Evolutionary conservation across 2,329 filamentous ascomycete species (phyloP).

Genomic region (Aureobasidium sp.): DNA sequence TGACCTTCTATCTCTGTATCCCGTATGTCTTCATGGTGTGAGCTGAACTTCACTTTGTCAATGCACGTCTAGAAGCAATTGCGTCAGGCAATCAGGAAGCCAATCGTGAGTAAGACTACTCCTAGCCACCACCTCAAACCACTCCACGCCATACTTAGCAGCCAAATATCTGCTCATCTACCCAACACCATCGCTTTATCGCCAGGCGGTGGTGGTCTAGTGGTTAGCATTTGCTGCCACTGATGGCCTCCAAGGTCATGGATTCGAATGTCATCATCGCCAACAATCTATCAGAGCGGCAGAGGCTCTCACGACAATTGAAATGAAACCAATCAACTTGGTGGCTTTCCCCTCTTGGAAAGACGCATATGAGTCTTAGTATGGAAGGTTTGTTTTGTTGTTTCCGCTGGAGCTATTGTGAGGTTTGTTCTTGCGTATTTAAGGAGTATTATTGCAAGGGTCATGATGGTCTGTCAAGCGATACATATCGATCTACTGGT

Average conservation of each 20-base stretch:
- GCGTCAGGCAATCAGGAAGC: too few relatives aligned
- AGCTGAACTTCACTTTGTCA: too few relatives aligned
- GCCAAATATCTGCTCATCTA: neutral
- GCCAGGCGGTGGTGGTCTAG: neutral
- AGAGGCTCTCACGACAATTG: neutral
- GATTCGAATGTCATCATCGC: neutral
- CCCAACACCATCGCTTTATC: neutral
- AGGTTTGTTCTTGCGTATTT: too few relatives aligned
- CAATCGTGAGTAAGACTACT: too few relatives aligned
- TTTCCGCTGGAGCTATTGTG: too few relatives aligned
- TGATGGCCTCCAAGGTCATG: neutral
- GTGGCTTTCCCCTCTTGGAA: neutral
- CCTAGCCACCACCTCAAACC: too few relatives aligned
- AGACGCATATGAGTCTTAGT: neutral
- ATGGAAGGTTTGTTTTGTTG: neutral
- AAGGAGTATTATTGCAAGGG: too few relatives aligned
- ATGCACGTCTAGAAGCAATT: too few relatives aligned
- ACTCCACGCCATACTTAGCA: neutral
- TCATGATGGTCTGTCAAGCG: too few relatives aligned
- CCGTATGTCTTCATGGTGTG: too few relatives aligned
- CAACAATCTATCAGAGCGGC: neutral
- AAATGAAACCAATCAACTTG: neutral
- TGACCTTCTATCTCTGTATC: too few relatives aligned
- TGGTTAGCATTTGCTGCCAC: neutral
- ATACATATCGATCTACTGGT: too few relatives aligned